phyloP scores from a whole-genome alignment of 768 basidiomycete species.

The Serendipita indica region DNA sequence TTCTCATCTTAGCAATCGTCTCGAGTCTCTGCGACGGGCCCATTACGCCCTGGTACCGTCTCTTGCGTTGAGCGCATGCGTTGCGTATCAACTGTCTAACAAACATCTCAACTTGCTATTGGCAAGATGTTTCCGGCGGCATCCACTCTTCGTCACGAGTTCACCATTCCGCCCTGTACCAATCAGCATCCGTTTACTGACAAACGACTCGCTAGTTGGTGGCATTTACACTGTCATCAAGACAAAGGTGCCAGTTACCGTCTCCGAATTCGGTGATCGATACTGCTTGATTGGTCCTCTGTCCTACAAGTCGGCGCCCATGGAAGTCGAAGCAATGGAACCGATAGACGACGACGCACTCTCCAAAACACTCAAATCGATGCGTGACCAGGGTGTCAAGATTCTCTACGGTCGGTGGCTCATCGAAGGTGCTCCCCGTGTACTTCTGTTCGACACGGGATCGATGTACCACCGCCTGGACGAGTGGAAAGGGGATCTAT shows the following conservation, averaged over 20 bases:
- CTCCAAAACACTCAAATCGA: slow-evolving; percentile 55
- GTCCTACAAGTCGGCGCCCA: slow-evolving; percentile 93
- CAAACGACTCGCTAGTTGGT: slow-evolving; percentile 42
- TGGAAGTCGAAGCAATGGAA: slow-evolving; percentile 95
- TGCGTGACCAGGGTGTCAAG: slow-evolving; percentile 87
- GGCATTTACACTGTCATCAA: slow-evolving; percentile 99
- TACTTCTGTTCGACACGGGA: slow-evolving; percentile 90
- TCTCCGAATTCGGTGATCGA: slow-evolving; percentile 86
- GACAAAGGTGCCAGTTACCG: slow-evolving; percentile 97
- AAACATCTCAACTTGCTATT: background rate
- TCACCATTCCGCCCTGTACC: background rate
- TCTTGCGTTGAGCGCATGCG: no score
- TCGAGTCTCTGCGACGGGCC: background rate
- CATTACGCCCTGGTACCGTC: slow-evolving; percentile 1
- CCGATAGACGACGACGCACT: slow-evolving; percentile 62
- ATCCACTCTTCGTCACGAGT: background rate
- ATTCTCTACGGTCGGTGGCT: slow-evolving; percentile 94
- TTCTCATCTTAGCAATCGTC: background rate
- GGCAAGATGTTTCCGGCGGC: background rate
- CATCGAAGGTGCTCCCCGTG: slow-evolving; percentile 90
- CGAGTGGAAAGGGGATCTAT: slow-evolving; percentile 98
- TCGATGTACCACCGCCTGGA: slow-evolving; percentile 77
- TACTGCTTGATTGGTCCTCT: slow-evolving; percentile 97
- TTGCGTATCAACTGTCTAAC: no score
- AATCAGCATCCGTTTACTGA: background rate